phyloP scores from a whole-genome alignment of 2,329 filamentous ascomycete genomes.

The Diaporthe ampelina region DNA sequence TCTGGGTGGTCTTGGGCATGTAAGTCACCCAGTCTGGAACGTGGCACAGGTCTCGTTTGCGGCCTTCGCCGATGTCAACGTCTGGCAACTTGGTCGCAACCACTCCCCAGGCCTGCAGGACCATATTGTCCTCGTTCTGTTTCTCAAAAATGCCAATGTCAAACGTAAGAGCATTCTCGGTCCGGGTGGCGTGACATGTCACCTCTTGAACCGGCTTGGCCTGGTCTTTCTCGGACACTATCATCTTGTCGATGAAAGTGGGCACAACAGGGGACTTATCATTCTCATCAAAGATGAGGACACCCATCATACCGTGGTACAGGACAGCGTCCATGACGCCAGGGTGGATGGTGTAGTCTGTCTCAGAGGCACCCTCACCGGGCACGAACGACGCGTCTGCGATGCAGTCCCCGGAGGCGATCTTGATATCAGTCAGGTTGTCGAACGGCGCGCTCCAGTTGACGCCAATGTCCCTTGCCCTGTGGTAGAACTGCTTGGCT shows the following conservation, averaged over 20 bases:
- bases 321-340: slow-evolving; percentile 46
- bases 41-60: neutral
- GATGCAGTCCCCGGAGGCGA: neutral
- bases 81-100: neutral
- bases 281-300: neutral
- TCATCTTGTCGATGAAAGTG: slow-evolving; percentile 24
- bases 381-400: neutral
- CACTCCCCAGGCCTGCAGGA: slow-evolving; percentile 21
- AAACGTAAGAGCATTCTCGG: slow-evolving; percentile 19
- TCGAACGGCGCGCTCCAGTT: neutral
- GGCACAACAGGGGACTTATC: slow-evolving; percentile 31
- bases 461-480: neutral
- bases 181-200: neutral
- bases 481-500: slow-evolving; percentile 1
- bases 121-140: slow-evolving; percentile 22
- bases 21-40: neutral
- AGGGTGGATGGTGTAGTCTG: slow-evolving; percentile 44
- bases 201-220: neutral
- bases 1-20: neutral
- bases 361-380: neutral
- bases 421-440: slow-evolving; percentile 1
- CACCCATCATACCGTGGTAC: slow-evolving; percentile 27
- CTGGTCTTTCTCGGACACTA: neutral
- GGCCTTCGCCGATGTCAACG: neutral
- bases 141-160: slow-evolving; percentile 18